These are phyloP conservation scores for Penicillium arizonense DNA, from an alignment of 495 filamentous ascomycete genomes.

Conservation along the genomic window DNA sequence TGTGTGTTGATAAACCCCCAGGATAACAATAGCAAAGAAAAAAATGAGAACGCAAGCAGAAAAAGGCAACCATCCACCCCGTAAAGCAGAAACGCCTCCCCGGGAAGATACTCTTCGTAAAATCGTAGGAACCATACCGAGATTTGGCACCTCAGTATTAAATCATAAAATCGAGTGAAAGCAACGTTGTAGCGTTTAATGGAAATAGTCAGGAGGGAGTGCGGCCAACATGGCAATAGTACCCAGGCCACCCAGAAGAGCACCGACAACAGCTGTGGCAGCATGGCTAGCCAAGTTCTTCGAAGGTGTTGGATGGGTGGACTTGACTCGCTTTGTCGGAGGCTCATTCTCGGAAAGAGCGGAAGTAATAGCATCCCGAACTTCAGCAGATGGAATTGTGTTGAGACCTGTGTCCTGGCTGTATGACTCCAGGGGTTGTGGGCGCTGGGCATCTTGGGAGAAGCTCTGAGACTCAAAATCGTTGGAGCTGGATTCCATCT, in stretches of 20 bases:
- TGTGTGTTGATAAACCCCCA: not conserved
- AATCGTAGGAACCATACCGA: conserved; percentile 2
- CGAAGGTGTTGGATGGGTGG: conserved; percentile 5
- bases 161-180: conserved; percentile 1
- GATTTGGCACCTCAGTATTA: not conserved
- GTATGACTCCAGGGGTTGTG: conserved; percentile 1
- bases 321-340: conserved; percentile 35
- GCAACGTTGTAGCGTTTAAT: conserved; percentile 4
- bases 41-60: not conserved
- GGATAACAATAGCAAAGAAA: not conserved
- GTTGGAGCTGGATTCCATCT: conserved; percentile 22
- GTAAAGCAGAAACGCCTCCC: conserved; percentile 1
- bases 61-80: not conserved
- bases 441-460: conserved; percentile 8
- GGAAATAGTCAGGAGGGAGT: conserved; percentile 43
- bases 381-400: conserved; percentile 8
- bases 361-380: conserved; percentile 16
- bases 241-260: conserved; percentile 47
- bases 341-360: conserved; percentile 20
- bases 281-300: conserved; percentile 38
- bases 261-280: conserved; percentile 43
- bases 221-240: conserved; percentile 49
- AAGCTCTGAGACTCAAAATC: not conserved
- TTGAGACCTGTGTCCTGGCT: conserved; percentile 29
- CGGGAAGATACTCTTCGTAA: not conserved